phyloP scores from a whole-genome alignment of 495 filamentous ascomycete genomes.

The Amniculicola lignicola region DNA sequence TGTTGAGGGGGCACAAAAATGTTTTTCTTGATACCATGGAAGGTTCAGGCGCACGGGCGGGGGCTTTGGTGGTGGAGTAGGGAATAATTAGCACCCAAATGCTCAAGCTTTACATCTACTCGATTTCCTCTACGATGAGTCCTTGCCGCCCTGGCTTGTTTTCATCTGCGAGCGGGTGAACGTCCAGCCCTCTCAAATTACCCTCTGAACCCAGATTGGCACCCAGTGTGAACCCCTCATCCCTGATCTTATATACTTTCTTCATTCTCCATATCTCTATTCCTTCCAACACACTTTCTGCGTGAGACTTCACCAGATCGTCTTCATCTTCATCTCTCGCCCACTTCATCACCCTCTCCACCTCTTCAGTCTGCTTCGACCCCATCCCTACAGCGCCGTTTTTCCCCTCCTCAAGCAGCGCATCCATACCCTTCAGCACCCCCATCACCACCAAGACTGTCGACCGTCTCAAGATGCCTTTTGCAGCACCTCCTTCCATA shows the following conservation, averaged over 20 bases:
- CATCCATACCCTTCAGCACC: constrained; percentile 63
- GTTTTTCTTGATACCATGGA: constrained; percentile 3
- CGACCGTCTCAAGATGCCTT: constrained; percentile 69
- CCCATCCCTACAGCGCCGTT: constrained; percentile 62
- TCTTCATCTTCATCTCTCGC: constrained; percentile 68
- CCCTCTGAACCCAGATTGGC: constrained; percentile 34
- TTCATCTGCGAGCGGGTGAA: constrained; percentile 13
- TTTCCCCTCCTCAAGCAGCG: constrained; percentile 50
- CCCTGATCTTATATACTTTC: constrained; percentile 46
- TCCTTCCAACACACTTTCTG: constrained; percentile 65
- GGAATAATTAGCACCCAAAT: too few species aligned
- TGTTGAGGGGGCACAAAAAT: too few species aligned
- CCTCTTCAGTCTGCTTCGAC: constrained; percentile 56
- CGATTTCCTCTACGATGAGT: constrained; percentile 55
- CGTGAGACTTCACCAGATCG: constrained; percentile 68
- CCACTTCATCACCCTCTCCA: constrained; percentile 62
- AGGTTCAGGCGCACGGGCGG: neutral
- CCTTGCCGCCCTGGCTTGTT: neutral
- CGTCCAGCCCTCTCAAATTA: constrained; percentile 38
- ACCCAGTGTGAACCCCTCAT: constrained; percentile 38
- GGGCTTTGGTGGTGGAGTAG: neutral
- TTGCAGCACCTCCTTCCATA: constrained; percentile 60
- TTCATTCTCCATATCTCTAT: constrained; percentile 68
- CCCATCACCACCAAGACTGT: constrained; percentile 67
- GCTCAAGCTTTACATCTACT: constrained; percentile 40